Conservation (phyloP, 495 filamentous ascomycete genomes). For the Penicillium silybi region DNA sequence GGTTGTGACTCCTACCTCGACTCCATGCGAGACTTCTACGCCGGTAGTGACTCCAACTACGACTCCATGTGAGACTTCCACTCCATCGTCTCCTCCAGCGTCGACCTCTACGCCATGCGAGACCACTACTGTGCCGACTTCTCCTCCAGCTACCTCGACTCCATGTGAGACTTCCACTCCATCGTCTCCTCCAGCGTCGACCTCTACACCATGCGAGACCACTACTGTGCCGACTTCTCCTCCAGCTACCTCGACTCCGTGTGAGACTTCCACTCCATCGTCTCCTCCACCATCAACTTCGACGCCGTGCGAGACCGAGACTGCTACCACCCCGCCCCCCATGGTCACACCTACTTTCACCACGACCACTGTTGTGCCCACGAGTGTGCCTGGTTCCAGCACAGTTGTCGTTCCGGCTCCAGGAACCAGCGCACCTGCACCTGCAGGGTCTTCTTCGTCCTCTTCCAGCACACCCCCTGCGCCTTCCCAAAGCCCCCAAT, state of each 20-base stretch:
- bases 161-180: constrained; percentile 4
- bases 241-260: constrained; percentile 8
- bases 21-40: constrained; percentile 4
- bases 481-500: constrained; percentile 13
- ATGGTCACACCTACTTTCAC: too few relatives aligned
- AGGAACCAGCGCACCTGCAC: background rate
- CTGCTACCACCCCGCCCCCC: too few relatives aligned
- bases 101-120: constrained; percentile 9
- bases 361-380: background rate
- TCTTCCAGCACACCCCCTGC: constrained; percentile 9
- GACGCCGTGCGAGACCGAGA: constrained; percentile 13
- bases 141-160: background rate
- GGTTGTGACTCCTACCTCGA: background rate
- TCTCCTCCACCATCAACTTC: constrained; percentile 5
- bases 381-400: background rate
- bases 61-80: constrained; percentile 10
- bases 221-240: background rate
- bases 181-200: constrained; percentile 1
- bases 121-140: background rate
- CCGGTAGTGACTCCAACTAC: background rate
- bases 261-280: constrained; percentile 10
- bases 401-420: constrained; percentile 4
- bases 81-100: constrained; percentile 6
- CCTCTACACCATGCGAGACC: constrained; percentile 14
- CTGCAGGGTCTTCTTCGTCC: background rate